A percentile compares a stretch with the other conserved stretches of the same genome.
phyloP scores from a whole-genome alignment of 768 basidiomycete genomes.

The Phlebiopsis flavidoalba region DNA sequence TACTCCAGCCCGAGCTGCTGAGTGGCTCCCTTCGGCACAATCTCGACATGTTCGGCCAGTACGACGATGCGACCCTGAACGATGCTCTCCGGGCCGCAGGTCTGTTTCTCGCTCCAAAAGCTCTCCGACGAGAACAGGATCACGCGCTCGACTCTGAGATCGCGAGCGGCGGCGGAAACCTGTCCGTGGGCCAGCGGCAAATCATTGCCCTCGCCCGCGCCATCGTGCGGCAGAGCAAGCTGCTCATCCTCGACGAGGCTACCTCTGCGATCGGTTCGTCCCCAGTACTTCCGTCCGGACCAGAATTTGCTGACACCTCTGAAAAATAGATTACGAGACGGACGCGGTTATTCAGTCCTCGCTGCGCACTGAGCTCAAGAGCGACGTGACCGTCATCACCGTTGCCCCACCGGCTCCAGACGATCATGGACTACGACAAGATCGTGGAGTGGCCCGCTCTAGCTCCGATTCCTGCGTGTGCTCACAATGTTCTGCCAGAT shows the following conservation, averaged over 20 bases:
- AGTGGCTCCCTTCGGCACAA: conserved; percentile 52
- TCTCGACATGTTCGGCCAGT: conserved; percentile 51
- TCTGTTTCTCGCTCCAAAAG: conserved; percentile 34
- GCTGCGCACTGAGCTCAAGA: conserved; percentile 38
- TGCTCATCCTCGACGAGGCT: conserved; percentile 55
- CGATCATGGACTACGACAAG: conserved; percentile 37
- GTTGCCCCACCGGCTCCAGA: conserved; percentile 51
- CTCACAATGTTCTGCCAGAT: conserved; percentile 33
- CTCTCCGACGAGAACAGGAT: conserved; percentile 29
- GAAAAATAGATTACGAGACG: conserved; percentile 39
- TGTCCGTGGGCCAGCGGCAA: conserved; percentile 53
- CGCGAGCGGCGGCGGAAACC: conserved; percentile 37
- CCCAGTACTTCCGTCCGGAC: background rate
- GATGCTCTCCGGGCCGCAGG: conserved; percentile 45
- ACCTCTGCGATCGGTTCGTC: conserved; percentile 12
- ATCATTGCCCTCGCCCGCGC: conserved; percentile 55
- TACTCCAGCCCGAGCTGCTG: conserved; percentile 40
- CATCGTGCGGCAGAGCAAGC: conserved; percentile 47
- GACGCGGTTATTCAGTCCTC: conserved; percentile 49
- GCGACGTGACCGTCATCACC: conserved; percentile 42
- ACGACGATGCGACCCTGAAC: conserved; percentile 48
- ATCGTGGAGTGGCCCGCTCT: background rate
- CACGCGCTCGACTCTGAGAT: conserved; percentile 38
- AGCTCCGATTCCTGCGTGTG: background rate
- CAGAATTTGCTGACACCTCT: background rate